Evolutionary conservation across 176 grass and related monocot genomes (phyloP).

Genomic region (Chloris gayana): DNA sequence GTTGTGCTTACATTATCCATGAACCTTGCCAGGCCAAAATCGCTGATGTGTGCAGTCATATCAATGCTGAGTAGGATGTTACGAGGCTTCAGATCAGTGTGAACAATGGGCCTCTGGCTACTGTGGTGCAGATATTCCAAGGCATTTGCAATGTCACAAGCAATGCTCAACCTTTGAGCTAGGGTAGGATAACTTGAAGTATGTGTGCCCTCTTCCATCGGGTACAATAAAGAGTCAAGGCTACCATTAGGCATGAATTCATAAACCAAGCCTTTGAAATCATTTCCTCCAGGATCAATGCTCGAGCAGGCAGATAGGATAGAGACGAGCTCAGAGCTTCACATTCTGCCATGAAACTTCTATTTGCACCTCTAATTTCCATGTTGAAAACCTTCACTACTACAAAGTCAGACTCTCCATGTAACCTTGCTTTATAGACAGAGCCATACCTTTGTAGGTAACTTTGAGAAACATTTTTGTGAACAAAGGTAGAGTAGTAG

Average conservation of each 20-base stretch:
- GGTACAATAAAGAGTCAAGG: slow-evolving; percentile 29
- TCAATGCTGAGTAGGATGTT: slow-evolving; percentile 36
- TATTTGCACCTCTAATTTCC: slow-evolving; percentile 13
- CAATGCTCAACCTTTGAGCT: slow-evolving; percentile 34
- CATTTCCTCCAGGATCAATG: slow-evolving; percentile 34
- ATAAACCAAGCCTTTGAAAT: slow-evolving; percentile 48
- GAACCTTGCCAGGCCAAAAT: slow-evolving; percentile 47
- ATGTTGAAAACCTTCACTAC: slow-evolving; percentile 46
- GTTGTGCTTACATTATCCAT: neutral
- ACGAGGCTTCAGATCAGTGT: slow-evolving; percentile 32
- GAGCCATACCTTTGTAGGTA: slow-evolving; percentile 32
- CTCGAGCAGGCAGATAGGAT: slow-evolving; percentile 41
- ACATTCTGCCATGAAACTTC: slow-evolving; percentile 47
- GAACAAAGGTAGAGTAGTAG: neutral
- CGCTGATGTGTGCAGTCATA: slow-evolving; percentile 26
- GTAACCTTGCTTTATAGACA: slow-evolving; percentile 38
- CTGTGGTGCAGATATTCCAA: slow-evolving; percentile 42
- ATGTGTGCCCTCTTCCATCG: neutral
- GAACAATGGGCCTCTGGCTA: slow-evolving; percentile 31
- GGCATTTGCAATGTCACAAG: slow-evolving; percentile 40
- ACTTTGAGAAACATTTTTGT: slow-evolving; percentile 8
- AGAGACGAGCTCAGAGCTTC: slow-evolving; percentile 43
- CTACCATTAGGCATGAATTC: slow-evolving; percentile 37
- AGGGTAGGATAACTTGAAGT: neutral
- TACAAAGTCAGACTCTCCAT: neutral